Evolutionary conservation across 1,284 basidiomycete species (phyloP), one percentile per base, ranked within the genome.

Genomic region (Cystobasidium slooffiae): DNA sequence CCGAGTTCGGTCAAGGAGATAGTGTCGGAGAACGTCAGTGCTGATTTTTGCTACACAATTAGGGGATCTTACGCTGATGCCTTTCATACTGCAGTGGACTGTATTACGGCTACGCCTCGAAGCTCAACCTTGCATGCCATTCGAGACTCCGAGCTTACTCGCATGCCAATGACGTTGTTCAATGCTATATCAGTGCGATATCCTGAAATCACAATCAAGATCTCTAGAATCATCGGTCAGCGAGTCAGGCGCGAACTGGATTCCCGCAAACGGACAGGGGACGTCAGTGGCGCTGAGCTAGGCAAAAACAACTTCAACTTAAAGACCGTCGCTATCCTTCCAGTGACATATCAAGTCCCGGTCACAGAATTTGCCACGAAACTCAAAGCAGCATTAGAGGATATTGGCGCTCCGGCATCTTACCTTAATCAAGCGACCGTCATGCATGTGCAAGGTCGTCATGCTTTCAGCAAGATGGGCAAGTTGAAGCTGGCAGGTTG

Each of bases 131-230:
- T 98, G 10, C 96, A 99, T 83, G 96, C 96, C 4, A 99, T 99
- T 77, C 92, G 96, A 79, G 96, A 99, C 81, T 94, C 94, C 0
- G 97, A 99, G 82, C 86, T 99, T n/a, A 97, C 95, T 56, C 86
- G 94, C 59, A 97, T 99, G 90, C 97, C 96, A 0, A 90, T 93
- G 80, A 97, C 96, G 0, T 85, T 99, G 16, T 99, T 99, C 85
- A 98, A 99, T 82, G 96, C 96, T 0, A 96, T 84, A 68, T 82
- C 83, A 24, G 78, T 77, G 66, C 92, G 93, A 70, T 97, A 98
- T 83, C 96, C 97, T 6, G 90, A 92, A 75, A 95, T 95, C 6
- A 98, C 97, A 39, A 90, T 97, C 46, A 93, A 97, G 88, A 94
- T 99, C 61, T 86, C 97, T 58, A 88, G 92, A 22, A 91, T 94